Conservation (phyloP, 257 asterid genomes). For the Osmanthus fragrans region DNA sequence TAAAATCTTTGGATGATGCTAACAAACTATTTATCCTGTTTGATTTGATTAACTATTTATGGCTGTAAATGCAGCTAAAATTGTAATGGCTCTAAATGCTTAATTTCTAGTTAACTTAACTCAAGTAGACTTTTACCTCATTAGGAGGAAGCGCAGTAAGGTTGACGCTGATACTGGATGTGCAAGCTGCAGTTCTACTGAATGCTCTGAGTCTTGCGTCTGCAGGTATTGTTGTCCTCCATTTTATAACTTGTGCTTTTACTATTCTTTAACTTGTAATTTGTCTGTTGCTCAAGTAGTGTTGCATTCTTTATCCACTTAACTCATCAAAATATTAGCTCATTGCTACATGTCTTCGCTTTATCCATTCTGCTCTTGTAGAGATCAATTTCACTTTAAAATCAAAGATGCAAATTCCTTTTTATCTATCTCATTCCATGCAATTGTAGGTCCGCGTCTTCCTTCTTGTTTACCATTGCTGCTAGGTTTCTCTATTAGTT, state of each 20-base stretch:
- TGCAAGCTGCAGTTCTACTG: constrained; percentile 62
- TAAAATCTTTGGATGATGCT: constrained; percentile 7
- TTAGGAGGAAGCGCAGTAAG: constrained; percentile 69
- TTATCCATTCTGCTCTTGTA: background rate
- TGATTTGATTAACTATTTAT: constrained; percentile 13
- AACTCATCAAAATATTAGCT: background rate
- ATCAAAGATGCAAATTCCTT: background rate
- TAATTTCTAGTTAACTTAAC: constrained; percentile 44
- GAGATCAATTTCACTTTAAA: background rate
- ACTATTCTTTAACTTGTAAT: background rate
- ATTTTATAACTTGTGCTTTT: background rate
- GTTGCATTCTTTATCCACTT: background rate
- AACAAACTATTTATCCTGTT: constrained; percentile 9
- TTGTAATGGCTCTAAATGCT: background rate
- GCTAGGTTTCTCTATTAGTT: background rate
- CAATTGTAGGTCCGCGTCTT: background rate
- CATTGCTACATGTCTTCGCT: background rate
- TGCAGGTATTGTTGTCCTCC: constrained; percentile 63
- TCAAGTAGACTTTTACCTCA: constrained; percentile 64
- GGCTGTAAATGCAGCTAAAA: background rate
- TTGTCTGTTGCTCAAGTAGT: background rate
- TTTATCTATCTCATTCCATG: background rate
- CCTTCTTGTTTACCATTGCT: background rate
- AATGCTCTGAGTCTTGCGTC: constrained; percentile 72
- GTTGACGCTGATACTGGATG: constrained; percentile 74